Evolutionary conservation across 768 basidiomycete species (phyloP).

Genomic region (Xerocomus potaroensis): DNA sequence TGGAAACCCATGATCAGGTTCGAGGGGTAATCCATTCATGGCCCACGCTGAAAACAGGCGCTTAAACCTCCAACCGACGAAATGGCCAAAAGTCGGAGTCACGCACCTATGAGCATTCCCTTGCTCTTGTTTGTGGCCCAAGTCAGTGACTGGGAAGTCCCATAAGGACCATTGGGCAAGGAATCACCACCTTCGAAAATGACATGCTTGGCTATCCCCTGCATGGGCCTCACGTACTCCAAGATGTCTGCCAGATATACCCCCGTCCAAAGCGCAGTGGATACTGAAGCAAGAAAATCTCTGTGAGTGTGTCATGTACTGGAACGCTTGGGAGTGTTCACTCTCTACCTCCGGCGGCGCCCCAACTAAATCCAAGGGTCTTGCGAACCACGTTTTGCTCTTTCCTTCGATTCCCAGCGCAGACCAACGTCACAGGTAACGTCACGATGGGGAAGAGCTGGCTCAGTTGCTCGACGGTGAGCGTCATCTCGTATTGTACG

Average conservation of each 20-base stretch:
- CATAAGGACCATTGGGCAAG: constrained; percentile 58
- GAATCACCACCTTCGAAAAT: constrained; percentile 57
- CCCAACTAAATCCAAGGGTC: constrained; percentile 55
- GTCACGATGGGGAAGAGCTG: constrained; percentile 49
- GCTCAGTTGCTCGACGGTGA: constrained; percentile 45
- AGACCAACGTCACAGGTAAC: constrained; percentile 56
- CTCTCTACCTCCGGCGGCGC: constrained; percentile 38
- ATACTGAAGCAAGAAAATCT: constrained; percentile 25
- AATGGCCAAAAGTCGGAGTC: background rate
- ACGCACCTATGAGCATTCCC: constrained; percentile 46
- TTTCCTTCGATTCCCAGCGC: constrained; percentile 62
- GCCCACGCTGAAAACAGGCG: constrained; percentile 36
- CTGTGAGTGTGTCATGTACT: background rate
- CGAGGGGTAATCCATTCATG: constrained; percentile 57
- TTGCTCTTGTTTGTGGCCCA: constrained; percentile 43
- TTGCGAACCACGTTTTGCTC: constrained; percentile 62
- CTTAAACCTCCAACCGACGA: background rate
- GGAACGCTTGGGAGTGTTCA: background rate
- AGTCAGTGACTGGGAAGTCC: constrained; percentile 44
- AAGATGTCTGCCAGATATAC: constrained; percentile 55
- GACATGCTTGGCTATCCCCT: constrained; percentile 42
- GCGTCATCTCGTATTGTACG: constrained; percentile 33
- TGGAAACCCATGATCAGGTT: constrained; percentile 64
- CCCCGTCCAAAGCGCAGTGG: constrained; percentile 58
- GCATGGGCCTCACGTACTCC: constrained; percentile 38